Evolutionary conservation across 2,329 filamentous ascomycete genomes (phyloP).

Genomic region (Bisporella sp.): DNA sequence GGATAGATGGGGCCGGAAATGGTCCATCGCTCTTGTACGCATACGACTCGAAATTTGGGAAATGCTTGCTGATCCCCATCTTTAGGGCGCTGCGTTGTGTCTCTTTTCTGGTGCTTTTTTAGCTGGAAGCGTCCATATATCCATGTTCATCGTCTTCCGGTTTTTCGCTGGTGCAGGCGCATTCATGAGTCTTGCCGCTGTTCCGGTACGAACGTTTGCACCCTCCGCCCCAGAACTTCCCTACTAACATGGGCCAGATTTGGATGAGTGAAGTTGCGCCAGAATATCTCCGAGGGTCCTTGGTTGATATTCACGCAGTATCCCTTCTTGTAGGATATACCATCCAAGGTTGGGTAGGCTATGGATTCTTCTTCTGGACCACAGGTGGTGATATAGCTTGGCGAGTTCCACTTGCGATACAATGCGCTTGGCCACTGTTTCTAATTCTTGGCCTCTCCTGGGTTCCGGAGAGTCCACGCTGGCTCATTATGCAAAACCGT

Average conservation of each 20-base stretch:
- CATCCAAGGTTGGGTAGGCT: background rate
- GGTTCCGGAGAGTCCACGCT: constrained; percentile 1
- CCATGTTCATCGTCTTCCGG: constrained; percentile 3
- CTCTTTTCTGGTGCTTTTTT: background rate
- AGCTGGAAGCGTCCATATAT: background rate
- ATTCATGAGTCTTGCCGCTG: background rate
- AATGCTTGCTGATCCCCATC: background rate
- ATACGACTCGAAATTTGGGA: background rate
- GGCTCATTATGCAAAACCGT: background rate
- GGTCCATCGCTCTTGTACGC: background rate
- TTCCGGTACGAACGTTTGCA: background rate
- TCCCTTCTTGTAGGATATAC: background rate
- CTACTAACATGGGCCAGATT: background rate
- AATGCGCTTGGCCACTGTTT: background rate
- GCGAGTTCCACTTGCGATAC: background rate
- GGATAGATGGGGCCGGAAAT: constrained; percentile 1
- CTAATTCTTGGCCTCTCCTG: background rate
- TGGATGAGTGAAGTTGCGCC: constrained; percentile 1
- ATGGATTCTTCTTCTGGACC: background rate
- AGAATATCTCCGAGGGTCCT: background rate
- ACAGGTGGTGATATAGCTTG: background rate
- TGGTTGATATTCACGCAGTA: background rate
- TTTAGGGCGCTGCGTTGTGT: background rate
- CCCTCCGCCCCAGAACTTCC: background rate
- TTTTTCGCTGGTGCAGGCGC: background rate